Evolutionary conservation across 2,329 filamentous ascomycete species (phyloP).

Genomic region (Metarhizium brunneum): DNA sequence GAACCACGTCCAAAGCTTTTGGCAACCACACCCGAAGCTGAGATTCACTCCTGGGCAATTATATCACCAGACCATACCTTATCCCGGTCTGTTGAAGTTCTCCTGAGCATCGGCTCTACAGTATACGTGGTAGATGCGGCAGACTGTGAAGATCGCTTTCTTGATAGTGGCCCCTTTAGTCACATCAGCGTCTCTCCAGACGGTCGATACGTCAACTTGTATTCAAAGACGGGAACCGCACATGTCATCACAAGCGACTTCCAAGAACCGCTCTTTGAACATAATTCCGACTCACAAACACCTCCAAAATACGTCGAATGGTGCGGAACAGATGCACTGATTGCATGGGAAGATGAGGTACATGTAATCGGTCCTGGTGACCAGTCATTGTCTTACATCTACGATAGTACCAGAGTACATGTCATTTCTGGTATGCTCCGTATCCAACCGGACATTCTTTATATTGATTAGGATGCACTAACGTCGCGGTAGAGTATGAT

Average conservation of each 20-base stretch:
- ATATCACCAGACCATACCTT: constrained; percentile 82
- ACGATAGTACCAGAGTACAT: constrained; percentile 83
- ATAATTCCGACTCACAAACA: constrained; percentile 79
- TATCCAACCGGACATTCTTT: neutral
- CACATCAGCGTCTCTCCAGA: constrained; percentile 89
- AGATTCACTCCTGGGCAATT: constrained; percentile 80
- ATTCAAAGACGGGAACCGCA: constrained; percentile 73
- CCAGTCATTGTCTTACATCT: constrained; percentile 69
- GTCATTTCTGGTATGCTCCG: constrained; percentile 62
- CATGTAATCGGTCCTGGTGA: constrained; percentile 85
- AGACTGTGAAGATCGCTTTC: constrained; percentile 82
- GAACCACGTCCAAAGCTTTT: constrained; percentile 83
- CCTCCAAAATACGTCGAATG: constrained; percentile 83
- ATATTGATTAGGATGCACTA: constrained; percentile 2
- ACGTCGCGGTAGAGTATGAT: constrained; percentile 48
- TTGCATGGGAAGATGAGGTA: constrained; percentile 97
- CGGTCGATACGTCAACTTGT: constrained; percentile 79
- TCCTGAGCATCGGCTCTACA: constrained; percentile 76
- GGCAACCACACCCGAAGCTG: constrained; percentile 64
- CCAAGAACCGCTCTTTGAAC: constrained; percentile 83
- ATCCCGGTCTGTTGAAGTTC: constrained; percentile 84
- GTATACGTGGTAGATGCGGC: constrained; percentile 80
- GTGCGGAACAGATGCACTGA: constrained; percentile 91
- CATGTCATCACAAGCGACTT: constrained; percentile 96
- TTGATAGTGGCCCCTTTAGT: constrained; percentile 86